A percentile compares a stretch with the other conserved stretches of the same genome.
These are phyloP conservation scores for Steccherinum ochraceum DNA, from an alignment of 768 basidiomycete genomes.

Conservation along the genomic window DNA sequence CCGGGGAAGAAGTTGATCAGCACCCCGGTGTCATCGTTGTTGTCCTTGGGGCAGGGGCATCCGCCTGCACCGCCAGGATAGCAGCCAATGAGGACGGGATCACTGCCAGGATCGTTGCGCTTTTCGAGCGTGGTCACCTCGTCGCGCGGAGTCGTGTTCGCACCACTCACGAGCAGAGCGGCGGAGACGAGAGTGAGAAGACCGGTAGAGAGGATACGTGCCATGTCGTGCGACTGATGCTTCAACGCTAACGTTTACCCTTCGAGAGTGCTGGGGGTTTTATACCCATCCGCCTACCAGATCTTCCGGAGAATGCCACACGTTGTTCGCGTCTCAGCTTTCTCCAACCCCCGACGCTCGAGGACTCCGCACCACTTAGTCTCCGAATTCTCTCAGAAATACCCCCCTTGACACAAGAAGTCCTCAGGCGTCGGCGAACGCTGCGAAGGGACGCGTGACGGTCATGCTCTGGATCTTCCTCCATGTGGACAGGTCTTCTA, in stretches of 20 bases:
- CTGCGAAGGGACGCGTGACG: neutral
- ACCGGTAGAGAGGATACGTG: neutral
- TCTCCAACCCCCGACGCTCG: neutral
- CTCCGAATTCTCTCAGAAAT: neutral
- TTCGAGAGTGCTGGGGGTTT: neutral
- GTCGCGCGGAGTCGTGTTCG: neutral
- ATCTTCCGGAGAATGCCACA: neutral
- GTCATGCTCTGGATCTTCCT: neutral
- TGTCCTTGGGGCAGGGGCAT: slow-evolving; percentile 14
- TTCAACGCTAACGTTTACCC: neutral
- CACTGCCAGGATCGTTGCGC: neutral
- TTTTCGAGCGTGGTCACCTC: neutral
- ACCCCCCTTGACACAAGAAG: neutral
- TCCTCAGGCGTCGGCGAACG: neutral
- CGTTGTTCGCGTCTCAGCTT: neutral
- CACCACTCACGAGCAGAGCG: neutral
- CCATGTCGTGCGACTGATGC: neutral
- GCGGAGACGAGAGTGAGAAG: neutral
- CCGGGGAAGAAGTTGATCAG: slow-evolving; percentile 18
- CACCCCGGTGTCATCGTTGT: slow-evolving; percentile 14
- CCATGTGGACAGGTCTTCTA: neutral
- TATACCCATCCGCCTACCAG: neutral
- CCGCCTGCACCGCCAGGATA: slow-evolving; percentile 12
- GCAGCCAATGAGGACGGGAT: slow-evolving; percentile 7
- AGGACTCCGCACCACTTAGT: neutral